Base-by-base conservation (phyloP, 768 basidiomycete species). In the Russula vinacea region DNA sequence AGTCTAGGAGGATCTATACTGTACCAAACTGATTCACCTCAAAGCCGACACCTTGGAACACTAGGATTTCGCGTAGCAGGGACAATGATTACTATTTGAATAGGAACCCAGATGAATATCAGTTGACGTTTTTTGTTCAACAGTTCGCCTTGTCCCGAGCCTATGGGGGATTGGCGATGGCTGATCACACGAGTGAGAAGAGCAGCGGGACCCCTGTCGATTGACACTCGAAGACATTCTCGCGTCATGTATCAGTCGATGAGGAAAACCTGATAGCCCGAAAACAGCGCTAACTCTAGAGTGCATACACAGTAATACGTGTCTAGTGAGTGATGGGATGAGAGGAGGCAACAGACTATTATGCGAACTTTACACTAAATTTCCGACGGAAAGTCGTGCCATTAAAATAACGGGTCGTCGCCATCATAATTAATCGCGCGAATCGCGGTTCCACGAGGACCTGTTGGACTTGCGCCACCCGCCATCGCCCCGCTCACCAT, bases 341-440 rank as follows among this genome's bases (percentile, higher is more conserved):
- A 32, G 39, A 47, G 35, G 32, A 53, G 16, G 32, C 22, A 29
- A 44, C 37, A 22, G 35, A 42, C 6, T 3, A 61, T 62, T 60
- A 67, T 37, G 59, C 6, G 44, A 47, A 54, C 19, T 17, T 11
- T 61, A 65, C 16, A 11, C 32, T 67, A 67, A 47, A 24, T 49
- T 59, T 29, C 24, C 8, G 1, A 13, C 32, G 17, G 29, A 29
- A 22, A 16, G 19, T 16, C 1, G 35, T 24, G 10, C 26, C 3
- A 47, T 33, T 33, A 50, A 8, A 42, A 35, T n/a, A 17, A 40
- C n/a, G 16, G 11, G 16, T 58, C 37, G 16, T 42, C n/a, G 11
- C 45, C 35, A 7, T 35, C 35, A 35, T 35, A 7, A 35, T 35
- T 35, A 35, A 35, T 35, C 37, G 60, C 32, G 53, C 8, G 3